A percentile compares a stretch with the other conserved stretches of the same genome.
Conservation (phyloP, 306 rosid genomes). For the Albizia julibrissin region DNA sequence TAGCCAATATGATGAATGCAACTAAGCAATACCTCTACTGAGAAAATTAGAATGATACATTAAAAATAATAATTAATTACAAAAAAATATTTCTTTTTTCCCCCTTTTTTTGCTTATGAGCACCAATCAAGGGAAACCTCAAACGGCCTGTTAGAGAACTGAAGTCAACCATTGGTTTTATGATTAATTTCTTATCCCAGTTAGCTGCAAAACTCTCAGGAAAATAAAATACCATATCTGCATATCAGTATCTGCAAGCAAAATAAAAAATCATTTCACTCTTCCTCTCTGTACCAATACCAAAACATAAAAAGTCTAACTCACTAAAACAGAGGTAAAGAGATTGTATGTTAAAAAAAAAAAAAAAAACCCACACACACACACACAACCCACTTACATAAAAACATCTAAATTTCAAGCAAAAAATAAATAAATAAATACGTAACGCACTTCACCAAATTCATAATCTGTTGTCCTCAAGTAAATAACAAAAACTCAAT, state of each 20-base stretch:
- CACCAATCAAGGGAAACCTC: neutral
- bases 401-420: conserved; percentile 14
- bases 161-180: neutral
- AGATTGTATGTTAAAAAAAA: neutral
- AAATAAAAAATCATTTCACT: neutral
- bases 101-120: neutral
- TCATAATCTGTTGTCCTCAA: neutral
- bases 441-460: neutral
- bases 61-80: neutral
- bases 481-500: conserved; percentile 23
- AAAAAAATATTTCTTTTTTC: neutral
- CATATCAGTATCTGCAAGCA: neutral
- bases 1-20: neutral
- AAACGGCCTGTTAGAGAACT: neutral
- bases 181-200: neutral
- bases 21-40: neutral
- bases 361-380: neutral
- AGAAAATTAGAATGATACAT: neutral
- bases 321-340: neutral
- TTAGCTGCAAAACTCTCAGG: neutral
- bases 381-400: neutral
- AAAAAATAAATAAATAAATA: neutral
- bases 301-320: neutral
- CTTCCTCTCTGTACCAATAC: neutral
- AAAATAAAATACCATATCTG: neutral